Percentiles rank a stretch among this genome's conserved stretches.
These are phyloP conservation scores for Kernera saxatilis DNA, from an alignment of 345 rosid species.

Conservation along the genomic window DNA sequence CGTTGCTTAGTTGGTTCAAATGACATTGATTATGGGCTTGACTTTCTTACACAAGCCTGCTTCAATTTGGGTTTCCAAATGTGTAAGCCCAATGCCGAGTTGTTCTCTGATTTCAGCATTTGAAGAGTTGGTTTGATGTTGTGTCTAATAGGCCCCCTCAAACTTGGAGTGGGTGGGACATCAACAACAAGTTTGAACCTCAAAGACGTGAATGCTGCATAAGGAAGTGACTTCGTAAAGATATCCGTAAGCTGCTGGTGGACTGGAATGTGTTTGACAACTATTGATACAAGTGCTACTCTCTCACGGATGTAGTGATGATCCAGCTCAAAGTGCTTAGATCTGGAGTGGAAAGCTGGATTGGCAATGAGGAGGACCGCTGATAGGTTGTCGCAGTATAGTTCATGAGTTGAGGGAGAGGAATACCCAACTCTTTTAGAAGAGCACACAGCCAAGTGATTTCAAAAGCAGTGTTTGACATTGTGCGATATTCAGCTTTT, in stretches of 20 bases:
- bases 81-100: too few relatives aligned
- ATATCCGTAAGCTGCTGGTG: background rate
- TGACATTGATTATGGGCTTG: too few relatives aligned
- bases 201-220: background rate
- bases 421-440: background rate
- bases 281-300: background rate
- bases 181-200: background rate
- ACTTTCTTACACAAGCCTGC: too few relatives aligned
- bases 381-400: background rate
- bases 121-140: too few relatives aligned
- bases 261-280: background rate
- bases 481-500: background rate
- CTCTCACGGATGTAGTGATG: background rate
- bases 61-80: too few relatives aligned
- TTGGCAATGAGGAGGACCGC: background rate
- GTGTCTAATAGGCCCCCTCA: background rate
- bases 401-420: background rate
- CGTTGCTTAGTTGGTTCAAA: too few relatives aligned
- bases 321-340: background rate
- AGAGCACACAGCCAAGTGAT: background rate
- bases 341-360: background rate
- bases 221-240: background rate
- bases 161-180: background rate
- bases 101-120: too few relatives aligned
- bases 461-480: background rate